Evolutionary conservation across 768 basidiomycete genomes (phyloP).

Genomic region (Gautieria morchelliformis): DNA sequence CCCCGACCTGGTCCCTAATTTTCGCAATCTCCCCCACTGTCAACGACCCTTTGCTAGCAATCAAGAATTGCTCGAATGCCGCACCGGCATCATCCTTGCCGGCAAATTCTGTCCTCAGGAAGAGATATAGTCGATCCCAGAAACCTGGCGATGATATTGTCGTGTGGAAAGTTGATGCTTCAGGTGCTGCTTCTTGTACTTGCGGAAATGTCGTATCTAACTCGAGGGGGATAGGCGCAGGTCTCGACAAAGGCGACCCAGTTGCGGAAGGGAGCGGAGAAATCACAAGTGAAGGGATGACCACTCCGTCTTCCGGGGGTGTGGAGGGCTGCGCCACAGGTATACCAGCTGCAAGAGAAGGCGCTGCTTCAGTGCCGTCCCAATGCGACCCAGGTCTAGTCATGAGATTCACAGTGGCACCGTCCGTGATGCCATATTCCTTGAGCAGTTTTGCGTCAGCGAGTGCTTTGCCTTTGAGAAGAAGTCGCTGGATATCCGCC

Average conservation of each 20-base stretch:
- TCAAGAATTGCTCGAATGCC: constrained; percentile 83
- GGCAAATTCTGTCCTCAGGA: constrained; percentile 59
- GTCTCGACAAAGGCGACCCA: constrained; percentile 18
- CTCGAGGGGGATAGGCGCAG: constrained; percentile 55
- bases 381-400: constrained; percentile 67
- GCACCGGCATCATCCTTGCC: constrained; percentile 52
- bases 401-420: constrained; percentile 78
- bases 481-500: constrained; percentile 70
- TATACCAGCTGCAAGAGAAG: neutral
- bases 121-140: constrained; percentile 61
- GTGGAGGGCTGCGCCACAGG: constrained; percentile 12
- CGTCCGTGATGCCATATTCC: constrained; percentile 79
- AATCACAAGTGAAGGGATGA: constrained; percentile 66
- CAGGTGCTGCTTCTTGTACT: constrained; percentile 18
- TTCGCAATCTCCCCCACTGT: constrained; percentile 83
- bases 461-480: constrained; percentile 92
- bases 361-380: constrained; percentile 25
- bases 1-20: constrained; percentile 81
- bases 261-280: constrained; percentile 51
- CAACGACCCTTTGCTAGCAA: constrained; percentile 70
- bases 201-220: constrained; percentile 46
- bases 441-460: constrained; percentile 81
- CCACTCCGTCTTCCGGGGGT: constrained; percentile 24
- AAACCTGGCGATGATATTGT: constrained; percentile 71
- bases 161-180: constrained; percentile 44